These are phyloP conservation scores for Pythium sp. DNA, from an alignment of 352 stramenopile genomes.

Conservation along the genomic window DNA sequence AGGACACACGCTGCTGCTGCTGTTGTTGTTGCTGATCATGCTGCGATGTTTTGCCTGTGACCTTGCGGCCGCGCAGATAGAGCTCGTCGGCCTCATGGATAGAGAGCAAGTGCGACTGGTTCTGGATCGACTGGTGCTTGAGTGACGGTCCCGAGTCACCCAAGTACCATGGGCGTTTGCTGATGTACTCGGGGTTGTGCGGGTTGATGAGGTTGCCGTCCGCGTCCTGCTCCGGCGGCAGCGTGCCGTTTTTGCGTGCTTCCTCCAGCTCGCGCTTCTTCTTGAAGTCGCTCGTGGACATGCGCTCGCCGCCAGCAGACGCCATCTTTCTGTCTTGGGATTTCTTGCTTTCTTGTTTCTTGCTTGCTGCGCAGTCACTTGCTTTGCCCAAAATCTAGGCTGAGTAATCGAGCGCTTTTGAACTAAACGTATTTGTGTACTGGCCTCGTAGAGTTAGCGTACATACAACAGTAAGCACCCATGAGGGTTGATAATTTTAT, in stretches of 20 bases:
- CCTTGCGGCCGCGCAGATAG: constrained; percentile 48
- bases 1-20: background rate
- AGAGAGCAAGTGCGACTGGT: constrained; percentile 88
- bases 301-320: constrained; percentile 57
- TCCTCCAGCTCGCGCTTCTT: constrained; percentile 90
- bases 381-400: too few relatives aligned
- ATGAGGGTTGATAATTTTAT: too few relatives aligned
- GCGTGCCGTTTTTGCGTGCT: constrained; percentile 84
- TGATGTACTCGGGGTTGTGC: constrained; percentile 99
- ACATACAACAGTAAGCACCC: too few relatives aligned
- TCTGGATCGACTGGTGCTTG: constrained; percentile 93
- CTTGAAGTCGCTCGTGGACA: constrained; percentile 80
- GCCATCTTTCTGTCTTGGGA: constrained; percentile 40
- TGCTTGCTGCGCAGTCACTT: too few relatives aligned
- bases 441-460: too few relatives aligned
- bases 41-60: background rate
- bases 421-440: too few relatives aligned
- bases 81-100: constrained; percentile 89
- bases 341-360: background rate
- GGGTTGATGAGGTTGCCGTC: constrained; percentile 98
- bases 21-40: background rate
- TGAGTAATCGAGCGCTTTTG: too few relatives aligned
- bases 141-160: constrained; percentile 91
- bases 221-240: constrained; percentile 85
- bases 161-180: constrained; percentile 98